Evolutionary conservation across 2,329 filamentous ascomycete species (phyloP).

Genomic region (Fusarium graminum): DNA sequence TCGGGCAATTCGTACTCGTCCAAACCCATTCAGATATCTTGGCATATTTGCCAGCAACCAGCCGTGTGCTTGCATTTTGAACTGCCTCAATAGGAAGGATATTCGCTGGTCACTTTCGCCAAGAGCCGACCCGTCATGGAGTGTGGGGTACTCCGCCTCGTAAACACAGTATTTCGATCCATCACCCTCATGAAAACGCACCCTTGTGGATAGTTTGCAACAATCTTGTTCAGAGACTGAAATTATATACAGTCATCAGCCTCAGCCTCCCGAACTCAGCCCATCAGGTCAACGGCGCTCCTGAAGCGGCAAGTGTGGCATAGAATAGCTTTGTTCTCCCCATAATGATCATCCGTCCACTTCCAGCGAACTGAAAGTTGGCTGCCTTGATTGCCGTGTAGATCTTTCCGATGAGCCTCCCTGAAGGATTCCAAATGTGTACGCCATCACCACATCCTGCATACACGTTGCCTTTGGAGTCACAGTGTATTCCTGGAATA

Average conservation of each 20-base stretch:
- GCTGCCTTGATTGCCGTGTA: conserved; percentile 60
- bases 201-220: background rate
- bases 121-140: background rate
- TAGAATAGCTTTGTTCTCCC: conserved; percentile 55
- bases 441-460: conserved; percentile 63
- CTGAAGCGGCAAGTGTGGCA: conserved; percentile 45
- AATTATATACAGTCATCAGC: too few species aligned
- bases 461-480: conserved; percentile 68
- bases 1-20: background rate
- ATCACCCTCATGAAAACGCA: background rate
- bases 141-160: too few species aligned
- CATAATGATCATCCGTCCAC: conserved; percentile 54
- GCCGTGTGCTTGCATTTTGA: background rate
- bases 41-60: background rate
- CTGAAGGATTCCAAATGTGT: conserved; percentile 61
- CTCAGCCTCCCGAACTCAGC: background rate
- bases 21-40: background rate
- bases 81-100: background rate
- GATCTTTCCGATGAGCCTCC: conserved; percentile 67
- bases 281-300: conserved; percentile 25
- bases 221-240: background rate
- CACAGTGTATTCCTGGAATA: conserved; percentile 64
- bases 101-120: background rate
- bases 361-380: conserved; percentile 61
- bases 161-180: background rate